Percentiles rank a stretch among this genome's conserved stretches.
Conservation (phyloP, 768 basidiomycete species). For the Thelephora aurantiotincta region DNA sequence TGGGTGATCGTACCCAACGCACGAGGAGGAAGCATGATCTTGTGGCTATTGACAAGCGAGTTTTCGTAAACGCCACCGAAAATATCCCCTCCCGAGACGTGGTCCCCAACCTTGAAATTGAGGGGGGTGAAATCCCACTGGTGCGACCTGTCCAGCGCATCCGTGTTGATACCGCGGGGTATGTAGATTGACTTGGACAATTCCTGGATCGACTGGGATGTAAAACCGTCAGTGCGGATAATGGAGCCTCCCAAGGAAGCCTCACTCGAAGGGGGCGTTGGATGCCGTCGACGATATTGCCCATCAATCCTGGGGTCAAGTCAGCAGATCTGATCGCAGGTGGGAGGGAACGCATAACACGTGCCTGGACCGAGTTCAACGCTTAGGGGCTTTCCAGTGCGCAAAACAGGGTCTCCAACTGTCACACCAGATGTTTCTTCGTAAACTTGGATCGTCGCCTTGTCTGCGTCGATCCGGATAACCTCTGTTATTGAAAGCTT, state of each 20-base stretch:
- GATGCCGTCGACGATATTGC: conserved; percentile 98
- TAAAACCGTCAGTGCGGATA: conserved; percentile 5
- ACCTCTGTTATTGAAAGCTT: conserved; percentile 54
- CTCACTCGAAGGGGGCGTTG: conserved; percentile 82
- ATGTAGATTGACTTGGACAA: conserved; percentile 99
- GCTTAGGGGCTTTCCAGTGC: conserved; percentile 95
- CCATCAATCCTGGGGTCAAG: conserved; percentile 68
- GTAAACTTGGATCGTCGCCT: conserved; percentile 97
- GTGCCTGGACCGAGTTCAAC: conserved; percentile 95
- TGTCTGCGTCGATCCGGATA: conserved; percentile 95
- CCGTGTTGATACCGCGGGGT: conserved; percentile 96
- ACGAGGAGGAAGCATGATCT: conserved; percentile 90
- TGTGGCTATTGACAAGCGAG: conserved; percentile 91
- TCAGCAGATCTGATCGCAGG: conserved; percentile 1
- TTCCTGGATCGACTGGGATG: conserved; percentile 72
- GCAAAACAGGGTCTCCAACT: conserved; percentile 93
- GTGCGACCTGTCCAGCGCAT: conserved; percentile 75
- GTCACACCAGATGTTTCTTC: conserved; percentile 99
- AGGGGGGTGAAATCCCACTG: conserved; percentile 93
- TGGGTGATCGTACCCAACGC: conserved; percentile 91
- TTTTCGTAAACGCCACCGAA: conserved; percentile 96
- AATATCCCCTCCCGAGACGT: conserved; percentile 93
- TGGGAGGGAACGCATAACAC: conserved; percentile 9
- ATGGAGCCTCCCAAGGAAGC: conserved; percentile 5
- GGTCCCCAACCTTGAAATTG: conserved; percentile 83